Evolutionary conservation across 2,329 filamentous ascomycete species (phyloP), one percentile per base, ranked within the genome.

Genomic region (Pseudopyrenochaeta lycopersici): DNA sequence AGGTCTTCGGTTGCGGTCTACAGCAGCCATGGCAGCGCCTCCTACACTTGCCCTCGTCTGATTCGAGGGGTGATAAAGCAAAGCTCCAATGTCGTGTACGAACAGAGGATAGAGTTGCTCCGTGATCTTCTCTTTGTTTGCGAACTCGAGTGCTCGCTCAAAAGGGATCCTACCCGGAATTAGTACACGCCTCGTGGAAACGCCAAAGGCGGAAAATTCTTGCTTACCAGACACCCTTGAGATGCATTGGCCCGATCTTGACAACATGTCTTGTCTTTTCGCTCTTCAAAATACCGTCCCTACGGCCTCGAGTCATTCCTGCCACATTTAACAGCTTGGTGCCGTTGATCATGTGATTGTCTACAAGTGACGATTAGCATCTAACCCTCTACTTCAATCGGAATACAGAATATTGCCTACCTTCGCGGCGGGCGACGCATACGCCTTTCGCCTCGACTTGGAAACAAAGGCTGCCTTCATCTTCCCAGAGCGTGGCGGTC

Each of bases 101-200:
- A 99, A 99, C 43, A 99, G 82, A 46, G 95, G 95, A 76, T 98
- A 99, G 49, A 98, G 81, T 42, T 93, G 81, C 78, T 98, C 94
- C 0, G 95, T 98, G 61, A 98, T 99, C 80, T 98, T 98, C 78
- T 99, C 95, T 84, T 97, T 98, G 81, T 99, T 99, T 62, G 95
- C 95, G 74, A 99, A 98, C 69, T 98, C 95, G 48, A 99, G 81
- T n/a, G 95, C 95, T 63, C 95, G 89, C 67, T 98, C 95, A 68
- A 96, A 98, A 1, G 95, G 95, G 70, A 99, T 99, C 93, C 93
- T 97, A 66, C 15, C 9, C 5, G 7, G 7, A 20, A 49, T 69
- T 46, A 68, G 55, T 35, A 21, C 15, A n/a, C 3, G n/a, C n/a
- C n/a, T 12, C 12, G 9, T 27, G 4, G n/a, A 39, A 9, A 21